Conservation (phyloP, 345 rosid species). For the Cardamine occulta region DNA sequence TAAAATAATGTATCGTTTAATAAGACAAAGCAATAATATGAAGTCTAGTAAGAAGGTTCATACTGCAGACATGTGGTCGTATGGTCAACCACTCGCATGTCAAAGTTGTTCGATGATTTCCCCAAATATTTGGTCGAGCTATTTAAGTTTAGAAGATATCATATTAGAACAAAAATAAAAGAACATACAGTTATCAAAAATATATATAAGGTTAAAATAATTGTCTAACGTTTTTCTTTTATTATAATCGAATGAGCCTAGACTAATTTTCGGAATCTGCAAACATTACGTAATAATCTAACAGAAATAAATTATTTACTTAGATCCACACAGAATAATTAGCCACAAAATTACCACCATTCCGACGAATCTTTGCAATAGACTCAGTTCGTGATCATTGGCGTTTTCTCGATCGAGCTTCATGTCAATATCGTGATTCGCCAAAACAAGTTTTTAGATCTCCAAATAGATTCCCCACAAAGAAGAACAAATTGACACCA, state of each 20-base stretch:
- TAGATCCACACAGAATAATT: neutral
- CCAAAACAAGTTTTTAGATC: slow-evolving; percentile 4
- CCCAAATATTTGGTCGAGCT: slow-evolving; percentile 17
- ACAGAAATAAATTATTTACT: neutral
- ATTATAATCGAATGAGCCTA: neutral
- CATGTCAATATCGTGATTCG: slow-evolving; percentile 26
- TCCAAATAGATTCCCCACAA: slow-evolving; percentile 5
- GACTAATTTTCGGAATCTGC: neutral
- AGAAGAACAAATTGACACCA: slow-evolving; percentile 7
- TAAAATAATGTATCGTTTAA: neutral
- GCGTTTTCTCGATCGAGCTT: neutral
- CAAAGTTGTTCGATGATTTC: slow-evolving; percentile 30
- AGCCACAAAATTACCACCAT: neutral
- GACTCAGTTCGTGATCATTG: neutral
- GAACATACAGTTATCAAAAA: neutral
- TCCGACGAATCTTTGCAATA: neutral
- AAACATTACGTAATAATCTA: neutral
- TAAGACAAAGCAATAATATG: neutral
- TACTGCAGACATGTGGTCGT: slow-evolving; percentile 18
- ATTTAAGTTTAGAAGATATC: slow-evolving; percentile 6
- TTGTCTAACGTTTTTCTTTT: neutral
- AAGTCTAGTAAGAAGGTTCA: slow-evolving; percentile 24
- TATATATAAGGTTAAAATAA: neutral
- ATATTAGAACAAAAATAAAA: neutral
- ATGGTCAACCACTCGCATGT: slow-evolving; percentile 32